phyloP scores from a whole-genome alignment of 108 stramenopile genomes.

The Poteriospumella lacustris region DNA sequence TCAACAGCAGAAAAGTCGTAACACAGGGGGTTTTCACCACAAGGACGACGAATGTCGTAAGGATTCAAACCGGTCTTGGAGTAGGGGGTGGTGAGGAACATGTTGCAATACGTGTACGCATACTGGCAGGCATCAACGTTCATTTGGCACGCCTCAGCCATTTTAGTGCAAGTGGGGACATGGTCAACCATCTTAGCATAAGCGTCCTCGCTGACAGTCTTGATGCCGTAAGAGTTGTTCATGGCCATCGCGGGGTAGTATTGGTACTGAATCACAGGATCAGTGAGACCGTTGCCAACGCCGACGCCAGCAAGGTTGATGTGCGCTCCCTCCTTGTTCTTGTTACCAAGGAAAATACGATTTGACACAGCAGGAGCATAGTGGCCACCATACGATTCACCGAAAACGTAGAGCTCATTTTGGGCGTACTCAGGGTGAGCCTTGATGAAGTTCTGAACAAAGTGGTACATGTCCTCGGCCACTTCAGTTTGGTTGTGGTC shows the following conservation, averaged over 20 bases:
- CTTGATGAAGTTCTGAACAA: slow-evolving; percentile 81
- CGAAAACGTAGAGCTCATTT: slow-evolving; percentile 51
- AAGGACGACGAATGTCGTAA: slow-evolving; percentile 84
- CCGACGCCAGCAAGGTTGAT: slow-evolving; percentile 79
- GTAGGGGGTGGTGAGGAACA: slow-evolving; percentile 58
- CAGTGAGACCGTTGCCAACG: slow-evolving; percentile 90
- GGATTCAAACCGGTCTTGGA: slow-evolving; percentile 80
- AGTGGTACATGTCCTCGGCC: slow-evolving; percentile 84
- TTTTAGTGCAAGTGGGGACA: slow-evolving; percentile 30
- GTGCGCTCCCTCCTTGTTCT: slow-evolving; percentile 47
- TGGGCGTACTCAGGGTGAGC: slow-evolving; percentile 69
- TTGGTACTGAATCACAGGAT: slow-evolving; percentile 78
- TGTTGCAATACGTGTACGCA: slow-evolving; percentile 23
- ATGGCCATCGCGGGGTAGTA: slow-evolving; percentile 84
- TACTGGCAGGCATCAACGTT: neutral
- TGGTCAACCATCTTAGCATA: slow-evolving; percentile 37
- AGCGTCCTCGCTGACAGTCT: slow-evolving; percentile 64
- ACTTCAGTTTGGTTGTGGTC: slow-evolving; percentile 84
- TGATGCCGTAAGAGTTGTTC: slow-evolving; percentile 79
- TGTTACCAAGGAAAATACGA: slow-evolving; percentile 62
- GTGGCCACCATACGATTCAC: slow-evolving; percentile 86
- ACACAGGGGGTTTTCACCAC: slow-evolving; percentile 64
- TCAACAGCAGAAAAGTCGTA: slow-evolving; percentile 81
- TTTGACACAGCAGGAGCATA: slow-evolving; percentile 85
- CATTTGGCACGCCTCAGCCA: slow-evolving; percentile 16